A percentile compares a stretch with the other conserved stretches of the same genome.
phyloP scores from a whole-genome alignment of 805 yeast species.

The Kodamaea kaohsiungensis region DNA sequence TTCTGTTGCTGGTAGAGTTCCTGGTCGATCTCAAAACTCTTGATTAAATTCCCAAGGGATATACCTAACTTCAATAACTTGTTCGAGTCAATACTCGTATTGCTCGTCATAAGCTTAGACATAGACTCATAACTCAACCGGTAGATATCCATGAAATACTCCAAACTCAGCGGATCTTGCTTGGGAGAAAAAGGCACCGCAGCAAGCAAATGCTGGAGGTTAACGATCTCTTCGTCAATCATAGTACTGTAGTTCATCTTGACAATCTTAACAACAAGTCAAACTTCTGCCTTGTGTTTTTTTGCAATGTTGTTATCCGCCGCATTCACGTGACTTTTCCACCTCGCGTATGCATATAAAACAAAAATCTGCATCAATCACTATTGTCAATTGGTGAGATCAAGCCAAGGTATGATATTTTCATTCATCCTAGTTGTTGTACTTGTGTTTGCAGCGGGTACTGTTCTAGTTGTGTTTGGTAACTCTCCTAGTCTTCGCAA shows the following conservation, averaged over 20 bases:
- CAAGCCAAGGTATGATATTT: background rate
- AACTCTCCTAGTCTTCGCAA: conserved; percentile 45
- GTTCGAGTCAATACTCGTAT: conserved; percentile 36
- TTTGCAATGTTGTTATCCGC: background rate
- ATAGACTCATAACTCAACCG: conserved; percentile 22
- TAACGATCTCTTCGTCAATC: conserved; percentile 28
- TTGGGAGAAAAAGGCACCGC: conserved; percentile 36
- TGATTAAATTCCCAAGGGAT: conserved; percentile 42
- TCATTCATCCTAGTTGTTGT: background rate
- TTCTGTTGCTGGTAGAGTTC: conserved; percentile 29
- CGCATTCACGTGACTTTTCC: background rate
- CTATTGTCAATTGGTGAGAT: background rate
- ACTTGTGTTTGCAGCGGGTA: background rate
- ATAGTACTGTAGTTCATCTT: conserved; percentile 13
- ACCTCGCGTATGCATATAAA: background rate
- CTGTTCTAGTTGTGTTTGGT: conserved; percentile 40
- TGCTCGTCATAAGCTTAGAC: conserved; percentile 9
- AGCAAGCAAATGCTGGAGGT: conserved; percentile 27
- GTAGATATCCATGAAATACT: conserved; percentile 34
- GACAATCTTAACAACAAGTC: background rate
- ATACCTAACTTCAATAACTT: conserved; percentile 43
- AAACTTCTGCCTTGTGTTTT: background rate
- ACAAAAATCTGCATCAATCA: background rate
- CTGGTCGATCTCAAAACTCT: conserved; percentile 37
- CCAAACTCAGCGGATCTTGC: conserved; percentile 13